Evolutionary conservation across 2,329 filamentous ascomycete genomes (phyloP).

Genomic region (Colletotrichum orchidophilum): DNA sequence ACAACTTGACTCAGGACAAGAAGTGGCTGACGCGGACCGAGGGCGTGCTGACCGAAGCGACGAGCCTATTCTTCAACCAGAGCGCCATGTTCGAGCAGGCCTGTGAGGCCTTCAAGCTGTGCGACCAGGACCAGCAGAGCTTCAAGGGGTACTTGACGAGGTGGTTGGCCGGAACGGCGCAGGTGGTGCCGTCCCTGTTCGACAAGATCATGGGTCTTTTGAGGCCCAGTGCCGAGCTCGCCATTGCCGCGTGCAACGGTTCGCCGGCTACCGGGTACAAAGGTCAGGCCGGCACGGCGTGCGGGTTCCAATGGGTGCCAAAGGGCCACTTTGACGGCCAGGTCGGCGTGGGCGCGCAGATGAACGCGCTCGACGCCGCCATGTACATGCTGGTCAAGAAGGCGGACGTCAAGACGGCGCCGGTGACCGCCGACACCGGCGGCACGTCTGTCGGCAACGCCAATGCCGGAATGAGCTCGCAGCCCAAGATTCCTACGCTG

Average conservation of each 20-base stretch:
- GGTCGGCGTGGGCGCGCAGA: conserved; percentile 74
- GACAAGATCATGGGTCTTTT: conserved; percentile 62
- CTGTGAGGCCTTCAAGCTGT: conserved; percentile 69
- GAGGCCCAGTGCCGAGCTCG: conserved; percentile 59
- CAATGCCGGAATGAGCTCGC: conserved; percentile 50
- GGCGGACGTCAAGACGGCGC: conserved; percentile 43
- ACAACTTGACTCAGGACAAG: conserved; percentile 63
- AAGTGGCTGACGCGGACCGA: conserved; percentile 67
- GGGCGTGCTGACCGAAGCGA: conserved; percentile 63
- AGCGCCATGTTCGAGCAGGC: conserved; percentile 70
- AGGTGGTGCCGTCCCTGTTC: conserved; percentile 63
- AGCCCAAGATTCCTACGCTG: conserved; percentile 41
- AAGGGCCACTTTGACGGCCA: conserved; percentile 64
- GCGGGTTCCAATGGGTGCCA: conserved; percentile 73
- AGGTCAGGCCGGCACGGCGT: conserved; percentile 67
- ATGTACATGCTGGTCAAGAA: conserved; percentile 65
- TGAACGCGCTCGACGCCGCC: conserved; percentile 72
- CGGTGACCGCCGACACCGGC: conserved; percentile 63
- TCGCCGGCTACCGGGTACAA: conserved; percentile 52
- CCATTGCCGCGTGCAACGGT: conserved; percentile 61
- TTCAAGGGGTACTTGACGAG: conserved; percentile 82
- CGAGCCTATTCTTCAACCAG: conserved; percentile 64
- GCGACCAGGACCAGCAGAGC: conserved; percentile 76
- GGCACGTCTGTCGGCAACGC: conserved; percentile 66
- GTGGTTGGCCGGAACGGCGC: conserved; percentile 67